Base-by-base conservation (phyloP, 129 eudicot species). In the Sambucus nigra region DNA sequence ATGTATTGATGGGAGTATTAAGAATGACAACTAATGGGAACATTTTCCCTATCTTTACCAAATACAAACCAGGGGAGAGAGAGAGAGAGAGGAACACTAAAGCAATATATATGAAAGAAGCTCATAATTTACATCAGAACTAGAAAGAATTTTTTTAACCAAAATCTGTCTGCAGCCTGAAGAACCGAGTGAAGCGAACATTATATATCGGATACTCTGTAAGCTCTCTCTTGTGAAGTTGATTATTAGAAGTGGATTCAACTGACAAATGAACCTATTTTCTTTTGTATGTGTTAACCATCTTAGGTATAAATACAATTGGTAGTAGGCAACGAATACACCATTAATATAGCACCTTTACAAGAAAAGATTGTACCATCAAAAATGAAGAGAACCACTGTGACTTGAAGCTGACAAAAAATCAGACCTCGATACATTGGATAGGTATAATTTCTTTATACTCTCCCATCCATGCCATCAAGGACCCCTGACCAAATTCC, bases 381-480 rank as follows among this genome's bases (percentile, higher is more conserved):
- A 8, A 1, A 49, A 18, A 53, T 13, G 0, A 12, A 8, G 23
- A 54, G 21, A 38, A 29, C 5, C 20, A 28, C 38, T 47, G 35
- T 32, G 53, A 14, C 17, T 35, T n/a, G n/a, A n/a, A 8, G 19
- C 24, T 21, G 15, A 56, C 49, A n/a, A n/a, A 52, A 51, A 50
- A 60, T 42, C 73, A 53, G 59, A 75, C 79, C 79, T 75, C 28
- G 25, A 61, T 55, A 67, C 20, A 59, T 33, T 32, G 32, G 40
- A 40, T 31, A 61, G 61, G 4, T 19, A n/a, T 4, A 29, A 2
- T 35, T 35, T 35, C 1, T 16, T n/a, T 42, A 42, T 13, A 92
- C 99, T 79, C 87, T 77, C 61, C 99, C 99, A 58, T 92, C 99
- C 83, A 86, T 76, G 74, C 99, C 99, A 72, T 92, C 99, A 17